Conservation (phyloP, 257 asterid species). For the Fraxinus anomala region DNA sequence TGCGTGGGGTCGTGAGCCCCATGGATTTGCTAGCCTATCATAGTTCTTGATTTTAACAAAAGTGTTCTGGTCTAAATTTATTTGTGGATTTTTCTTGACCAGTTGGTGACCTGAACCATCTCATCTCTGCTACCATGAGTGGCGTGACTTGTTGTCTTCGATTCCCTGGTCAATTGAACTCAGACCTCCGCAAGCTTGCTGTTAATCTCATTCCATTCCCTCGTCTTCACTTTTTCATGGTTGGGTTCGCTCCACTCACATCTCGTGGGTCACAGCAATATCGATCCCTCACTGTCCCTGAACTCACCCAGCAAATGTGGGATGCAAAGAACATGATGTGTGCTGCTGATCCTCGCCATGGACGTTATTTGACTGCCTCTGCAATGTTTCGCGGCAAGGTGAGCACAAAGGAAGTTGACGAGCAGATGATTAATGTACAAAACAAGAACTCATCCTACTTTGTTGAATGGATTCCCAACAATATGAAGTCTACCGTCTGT, state of each 20-base stretch:
- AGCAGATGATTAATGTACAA: slow-evolving; percentile 50
- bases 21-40: background rate
- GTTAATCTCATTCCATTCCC: slow-evolving; percentile 53
- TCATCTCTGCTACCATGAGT: slow-evolving; percentile 59
- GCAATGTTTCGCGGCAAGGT: slow-evolving; percentile 54
- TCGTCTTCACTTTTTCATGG: slow-evolving; percentile 50
- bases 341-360: slow-evolving; percentile 48
- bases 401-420: slow-evolving; percentile 52
- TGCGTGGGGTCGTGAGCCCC: background rate
- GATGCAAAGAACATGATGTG: slow-evolving; percentile 51
- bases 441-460: slow-evolving; percentile 50
- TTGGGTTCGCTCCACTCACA: slow-evolving; percentile 50
- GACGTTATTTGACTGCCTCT: slow-evolving; percentile 44
- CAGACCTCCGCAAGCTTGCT: slow-evolving; percentile 53
- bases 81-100: slow-evolving; percentile 18
- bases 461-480: slow-evolving; percentile 50
- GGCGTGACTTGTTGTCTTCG: slow-evolving; percentile 58
- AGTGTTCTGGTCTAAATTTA: background rate
- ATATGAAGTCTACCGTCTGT: slow-evolving; percentile 45
- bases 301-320: slow-evolving; percentile 56
- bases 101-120: slow-evolving; percentile 56
- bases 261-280: slow-evolving; percentile 57
- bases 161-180: slow-evolving; percentile 48
- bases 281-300: slow-evolving; percentile 48
- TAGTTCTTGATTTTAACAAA: background rate